Base-by-base conservation (phyloP, 345 rosid genomes). In the Pseudoturritis turrita region DNA sequence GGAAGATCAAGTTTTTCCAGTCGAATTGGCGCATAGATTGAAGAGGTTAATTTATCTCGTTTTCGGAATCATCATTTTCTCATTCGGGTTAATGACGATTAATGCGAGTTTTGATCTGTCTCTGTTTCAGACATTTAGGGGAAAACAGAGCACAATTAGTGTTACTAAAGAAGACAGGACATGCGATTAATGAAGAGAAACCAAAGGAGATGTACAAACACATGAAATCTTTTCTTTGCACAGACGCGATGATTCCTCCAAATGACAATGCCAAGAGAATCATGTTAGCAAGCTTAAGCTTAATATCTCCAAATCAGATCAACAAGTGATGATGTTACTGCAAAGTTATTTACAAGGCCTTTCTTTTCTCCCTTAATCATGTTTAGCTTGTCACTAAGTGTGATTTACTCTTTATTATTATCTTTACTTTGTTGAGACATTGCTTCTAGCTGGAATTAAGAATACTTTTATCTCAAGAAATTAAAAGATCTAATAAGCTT, bases 21-120 rank as follows among this genome's bases (percentile, higher is more conserved):
- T 83, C 68, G 98, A 88, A 77, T 70, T 94, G 77, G 98, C 84
- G 26, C 77, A 84, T 81, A 79, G 96, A 84, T 76, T 94, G 69
- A 78, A 77, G 74, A 87, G 89, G 96, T 85, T 31, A 1, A 4
- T 41, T 23, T 50, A 39, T 64, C 46, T 5, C 19, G 40, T 43
- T 17, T 45, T 2, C 9, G 9, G 12, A 63, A 31, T 58, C 40
- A 28, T 41, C 35, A 45, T 5, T 8, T 46, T 13, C 15, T 44
- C 49, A 7, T 18, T 36, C 17, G 11, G 25, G 0, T 33, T 17
- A 0, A 6, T 31, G 25, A 31, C 2, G n/a, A 5, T 18, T 31
- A 28, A 29, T 8, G 28, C 13, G 54, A 21, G 39, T 46, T 25
- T 73, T 21, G 51, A 15, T 28, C 25, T 33, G 51, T 44, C 4